A percentile compares a stretch with the other conserved stretches of the same genome.
phyloP scores from a whole-genome alignment of 805 yeast genomes.

The Jamesozyma piceae region DNA sequence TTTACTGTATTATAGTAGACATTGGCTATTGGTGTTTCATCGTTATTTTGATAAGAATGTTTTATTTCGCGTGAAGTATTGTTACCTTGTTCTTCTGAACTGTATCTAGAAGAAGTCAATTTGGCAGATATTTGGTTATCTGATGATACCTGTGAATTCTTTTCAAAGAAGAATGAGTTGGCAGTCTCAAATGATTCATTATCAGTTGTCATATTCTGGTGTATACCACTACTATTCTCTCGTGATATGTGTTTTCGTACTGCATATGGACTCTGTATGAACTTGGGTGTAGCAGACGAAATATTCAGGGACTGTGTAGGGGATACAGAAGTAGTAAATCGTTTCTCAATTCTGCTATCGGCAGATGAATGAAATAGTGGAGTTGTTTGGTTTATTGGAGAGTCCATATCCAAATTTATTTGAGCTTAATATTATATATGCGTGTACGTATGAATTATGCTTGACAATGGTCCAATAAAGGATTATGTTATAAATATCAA shows the following conservation, averaged over 20 bases:
- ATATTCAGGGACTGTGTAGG: slow-evolving; percentile 10
- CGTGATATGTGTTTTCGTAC: not conserved
- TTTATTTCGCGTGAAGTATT: too few species aligned
- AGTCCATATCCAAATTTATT: not conserved
- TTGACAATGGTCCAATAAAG: too few species aligned
- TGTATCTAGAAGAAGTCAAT: not conserved
- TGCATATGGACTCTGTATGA: not conserved
- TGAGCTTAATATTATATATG: not conserved
- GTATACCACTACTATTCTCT: not conserved
- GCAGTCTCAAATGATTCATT: slow-evolving; percentile 7
- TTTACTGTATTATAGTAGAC: not conserved
- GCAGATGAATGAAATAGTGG: slow-evolving; percentile 4
- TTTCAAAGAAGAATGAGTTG: slow-evolving; percentile 1
- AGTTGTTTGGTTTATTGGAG: slow-evolving; percentile 2
- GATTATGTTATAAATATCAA: too few species aligned
- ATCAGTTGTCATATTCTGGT: not conserved
- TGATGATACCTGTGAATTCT: not conserved
- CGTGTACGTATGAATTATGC: too few species aligned
- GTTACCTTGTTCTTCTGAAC: not conserved
- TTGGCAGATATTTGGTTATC: not conserved
- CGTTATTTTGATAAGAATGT: not conserved
- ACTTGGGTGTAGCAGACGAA: not conserved
- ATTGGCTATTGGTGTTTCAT: not conserved
- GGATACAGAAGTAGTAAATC: slow-evolving; percentile 7
- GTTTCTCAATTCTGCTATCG: not conserved